These are phyloP conservation scores for Xylaria sp. DNA, from an alignment of 2,329 filamentous ascomycete species.

Conservation along the genomic window DNA sequence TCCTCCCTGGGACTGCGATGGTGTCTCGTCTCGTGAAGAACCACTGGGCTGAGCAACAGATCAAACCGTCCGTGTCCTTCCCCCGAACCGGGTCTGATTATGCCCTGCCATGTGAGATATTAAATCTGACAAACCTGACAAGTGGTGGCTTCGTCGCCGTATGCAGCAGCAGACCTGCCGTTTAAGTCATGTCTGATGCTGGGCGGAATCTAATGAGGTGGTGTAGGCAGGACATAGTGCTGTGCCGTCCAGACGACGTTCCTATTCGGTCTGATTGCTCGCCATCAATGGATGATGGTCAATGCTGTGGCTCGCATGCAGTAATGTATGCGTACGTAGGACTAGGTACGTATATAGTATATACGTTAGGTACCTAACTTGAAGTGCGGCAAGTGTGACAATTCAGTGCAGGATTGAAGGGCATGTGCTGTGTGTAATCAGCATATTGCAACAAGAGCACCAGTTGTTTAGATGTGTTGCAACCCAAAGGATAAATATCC, in stretches of 20 bases:
- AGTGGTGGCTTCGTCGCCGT: neutral
- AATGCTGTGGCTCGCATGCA: too few species aligned
- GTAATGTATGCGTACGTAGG: too few species aligned
- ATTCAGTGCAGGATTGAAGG: neutral
- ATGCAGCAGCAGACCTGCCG: neutral
- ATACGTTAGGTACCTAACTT: too few species aligned
- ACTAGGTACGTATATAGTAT: too few species aligned
- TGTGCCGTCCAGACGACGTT: too few species aligned
- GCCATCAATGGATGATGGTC: too few species aligned
- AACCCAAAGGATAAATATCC: conserved; percentile 10
- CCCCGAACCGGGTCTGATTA: neutral
- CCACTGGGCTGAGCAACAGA: neutral
- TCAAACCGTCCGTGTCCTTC: conserved; percentile 4
- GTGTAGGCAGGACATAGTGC: neutral
- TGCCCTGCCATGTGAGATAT: conserved; percentile 6
- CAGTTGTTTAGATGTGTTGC: neutral
- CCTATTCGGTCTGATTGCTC: too few species aligned
- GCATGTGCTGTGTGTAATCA: neutral
- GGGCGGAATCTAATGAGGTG: neutral
- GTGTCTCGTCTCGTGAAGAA: conserved; percentile 4
- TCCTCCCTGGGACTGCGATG: neutral
- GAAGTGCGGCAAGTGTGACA: too few species aligned
- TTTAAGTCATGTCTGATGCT: conserved; percentile 7
- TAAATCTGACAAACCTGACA: neutral
- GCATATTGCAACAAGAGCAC: neutral